phyloP scores from a whole-genome alignment of 2,329 filamentous ascomycete species.

The Boeremia lycopersici region DNA sequence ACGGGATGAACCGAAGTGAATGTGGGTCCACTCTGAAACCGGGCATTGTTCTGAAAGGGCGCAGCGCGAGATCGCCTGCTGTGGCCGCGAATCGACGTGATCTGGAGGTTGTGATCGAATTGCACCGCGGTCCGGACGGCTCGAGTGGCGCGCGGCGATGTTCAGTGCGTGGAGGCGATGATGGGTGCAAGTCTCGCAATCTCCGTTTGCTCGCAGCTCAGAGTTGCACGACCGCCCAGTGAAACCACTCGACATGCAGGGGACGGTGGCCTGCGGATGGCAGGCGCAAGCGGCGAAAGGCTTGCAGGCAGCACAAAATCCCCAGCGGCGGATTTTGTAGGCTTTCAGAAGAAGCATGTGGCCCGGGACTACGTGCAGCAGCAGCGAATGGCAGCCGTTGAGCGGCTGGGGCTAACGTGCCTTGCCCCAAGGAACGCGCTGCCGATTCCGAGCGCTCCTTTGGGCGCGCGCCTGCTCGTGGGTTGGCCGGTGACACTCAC shows the following conservation, averaged over 20 bases:
- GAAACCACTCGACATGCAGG: conserved; percentile 12
- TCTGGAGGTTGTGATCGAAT: background rate
- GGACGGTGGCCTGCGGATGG: background rate
- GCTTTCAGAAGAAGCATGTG: conserved; percentile 14
- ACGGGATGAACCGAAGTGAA: conserved; percentile 5
- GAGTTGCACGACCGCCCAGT: conserved; percentile 10
- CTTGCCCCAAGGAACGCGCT: conserved; percentile 4
- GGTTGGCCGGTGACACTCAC: conserved; percentile 3
- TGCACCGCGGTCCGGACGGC: background rate
- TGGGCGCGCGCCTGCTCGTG: conserved; percentile 6
- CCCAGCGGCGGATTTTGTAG: conserved; percentile 11
- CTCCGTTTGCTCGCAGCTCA: conserved; percentile 4
- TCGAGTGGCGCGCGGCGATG: background rate
- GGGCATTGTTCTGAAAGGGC: background rate
- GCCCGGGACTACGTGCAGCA: conserved; percentile 7
- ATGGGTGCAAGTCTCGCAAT: conserved; percentile 8
- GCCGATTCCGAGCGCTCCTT: conserved; percentile 3
- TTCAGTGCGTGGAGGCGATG: conserved; percentile 3
- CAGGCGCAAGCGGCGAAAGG: conserved; percentile 6
- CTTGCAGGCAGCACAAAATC: conserved; percentile 4
- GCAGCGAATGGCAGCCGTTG: conserved; percentile 6
- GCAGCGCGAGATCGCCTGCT: background rate
- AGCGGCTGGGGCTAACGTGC: background rate
- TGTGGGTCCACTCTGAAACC: conserved; percentile 13
- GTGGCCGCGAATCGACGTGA: background rate